Conservation (phyloP, 2,329 filamentous ascomycete genomes). For the Balansia obtecta region DNA sequence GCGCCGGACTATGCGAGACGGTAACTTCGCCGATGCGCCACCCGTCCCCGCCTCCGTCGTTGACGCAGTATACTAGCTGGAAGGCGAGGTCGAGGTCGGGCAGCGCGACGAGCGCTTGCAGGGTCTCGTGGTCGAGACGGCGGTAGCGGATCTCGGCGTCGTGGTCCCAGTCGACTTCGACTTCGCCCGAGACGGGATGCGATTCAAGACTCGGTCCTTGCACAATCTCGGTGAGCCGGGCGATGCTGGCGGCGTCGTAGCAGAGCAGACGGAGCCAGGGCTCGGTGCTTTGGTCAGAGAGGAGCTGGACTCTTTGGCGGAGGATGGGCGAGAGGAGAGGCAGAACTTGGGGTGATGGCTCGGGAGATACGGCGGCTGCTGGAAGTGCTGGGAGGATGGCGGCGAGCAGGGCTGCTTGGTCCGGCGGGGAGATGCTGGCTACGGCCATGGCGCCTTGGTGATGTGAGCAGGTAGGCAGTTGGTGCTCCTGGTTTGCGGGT, state of each 20-base stretch:
- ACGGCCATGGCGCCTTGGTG: slow-evolving; percentile 14
- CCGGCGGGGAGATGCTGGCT: slow-evolving; percentile 27
- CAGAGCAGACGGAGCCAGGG: slow-evolving; percentile 64
- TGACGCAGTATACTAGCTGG: slow-evolving; percentile 56
- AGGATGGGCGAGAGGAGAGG: slow-evolving; percentile 53
- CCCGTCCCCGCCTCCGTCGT: slow-evolving; percentile 50
- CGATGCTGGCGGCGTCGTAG: slow-evolving; percentile 47
- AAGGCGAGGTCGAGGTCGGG: slow-evolving; percentile 50
- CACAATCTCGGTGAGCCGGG: slow-evolving; percentile 48
- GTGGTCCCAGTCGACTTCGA: slow-evolving; percentile 59
- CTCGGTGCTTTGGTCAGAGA: slow-evolving; percentile 46
- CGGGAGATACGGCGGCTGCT: slow-evolving; percentile 42
- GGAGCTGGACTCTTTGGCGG: slow-evolving; percentile 51
- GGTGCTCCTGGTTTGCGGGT: no score
- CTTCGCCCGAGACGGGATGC: slow-evolving; percentile 70
- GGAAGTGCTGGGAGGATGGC: slow-evolving; percentile 49
- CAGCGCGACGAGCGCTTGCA: slow-evolving; percentile 54
- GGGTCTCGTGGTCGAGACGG: slow-evolving; percentile 62
- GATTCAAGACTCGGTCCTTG: slow-evolving; percentile 56
- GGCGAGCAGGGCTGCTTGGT: slow-evolving; percentile 34
- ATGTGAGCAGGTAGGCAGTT: no score
- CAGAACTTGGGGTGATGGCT: slow-evolving; percentile 43
- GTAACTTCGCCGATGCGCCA: slow-evolving; percentile 65
- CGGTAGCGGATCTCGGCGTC: slow-evolving; percentile 52
- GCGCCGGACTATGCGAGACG: slow-evolving; percentile 41